These are phyloP conservation scores for Paramecium bursaria DNA, from an alignment of 73 alveolate genomes.

Conservation along the genomic window DNA sequence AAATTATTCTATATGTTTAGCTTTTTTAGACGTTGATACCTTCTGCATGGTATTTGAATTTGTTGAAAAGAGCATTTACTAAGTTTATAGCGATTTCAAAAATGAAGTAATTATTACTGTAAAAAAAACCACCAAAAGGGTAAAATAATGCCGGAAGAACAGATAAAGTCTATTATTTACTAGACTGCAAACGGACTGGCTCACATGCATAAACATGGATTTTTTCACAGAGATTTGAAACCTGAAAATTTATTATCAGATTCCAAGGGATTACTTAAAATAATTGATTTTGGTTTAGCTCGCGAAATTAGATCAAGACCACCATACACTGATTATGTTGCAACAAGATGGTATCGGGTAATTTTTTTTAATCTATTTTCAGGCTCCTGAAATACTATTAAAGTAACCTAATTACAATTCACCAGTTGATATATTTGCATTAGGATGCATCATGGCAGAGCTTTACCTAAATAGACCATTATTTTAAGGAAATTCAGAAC, in stretches of 20 bases:
- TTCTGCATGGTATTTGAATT: constrained; percentile 94
- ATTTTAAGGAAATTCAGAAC: constrained; percentile 97
- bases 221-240: constrained; percentile 98
- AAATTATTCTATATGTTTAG: constrained; percentile 31
- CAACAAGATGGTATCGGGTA: constrained; percentile 89
- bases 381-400: constrained; percentile 96
- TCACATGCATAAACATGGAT: constrained; percentile 99
- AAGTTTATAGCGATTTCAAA: constrained; percentile 74
- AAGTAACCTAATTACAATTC: constrained; percentile 91
- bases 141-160: constrained; percentile 81
- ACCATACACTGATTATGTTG: constrained; percentile 96
- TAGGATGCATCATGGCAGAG: constrained; percentile 98
- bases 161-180: constrained; percentile 83
- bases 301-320: constrained; percentile 94
- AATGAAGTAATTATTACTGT: constrained; percentile 21
- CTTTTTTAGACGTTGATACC: constrained; percentile 81
- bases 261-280: constrained; percentile 85
- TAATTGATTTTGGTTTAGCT: constrained; percentile 99
- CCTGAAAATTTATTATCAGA: constrained; percentile 93
- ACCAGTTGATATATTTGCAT: constrained; percentile 96
- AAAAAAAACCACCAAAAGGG: constrained; percentile 72
- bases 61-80: constrained; percentile 89
- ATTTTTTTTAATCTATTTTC: background rate
- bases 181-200: constrained; percentile 96
- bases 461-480: constrained; percentile 93